These are phyloP conservation scores for Giardia duodenalis DNA, from an alignment of 208 protist species.

Conservation along the genomic window DNA sequence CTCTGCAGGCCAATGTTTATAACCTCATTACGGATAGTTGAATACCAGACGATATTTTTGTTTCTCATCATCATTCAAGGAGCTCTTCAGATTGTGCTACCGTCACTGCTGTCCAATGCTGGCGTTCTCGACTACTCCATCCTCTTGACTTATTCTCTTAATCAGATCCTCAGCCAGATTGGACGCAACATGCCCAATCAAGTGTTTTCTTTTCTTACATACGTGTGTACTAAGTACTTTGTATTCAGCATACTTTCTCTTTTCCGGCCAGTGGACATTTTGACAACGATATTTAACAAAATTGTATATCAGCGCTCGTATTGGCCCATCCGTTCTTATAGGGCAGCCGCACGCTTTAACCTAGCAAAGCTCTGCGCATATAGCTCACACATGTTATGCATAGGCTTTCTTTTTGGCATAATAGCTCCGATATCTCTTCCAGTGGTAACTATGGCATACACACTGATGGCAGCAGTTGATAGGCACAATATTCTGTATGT, in stretches of 20 bases:
- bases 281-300: neutral
- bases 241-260: neutral
- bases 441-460: neutral
- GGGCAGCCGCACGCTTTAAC: neutral
- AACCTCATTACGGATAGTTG: neutral
- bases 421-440: slow-evolving; percentile 11
- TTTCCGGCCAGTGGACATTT: neutral
- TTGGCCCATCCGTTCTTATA: neutral
- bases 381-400: slow-evolving; percentile 2
- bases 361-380: neutral
- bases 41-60: neutral
- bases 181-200: neutral
- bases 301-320: neutral
- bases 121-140: neutral
- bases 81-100: neutral
- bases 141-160: neutral
- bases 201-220: slow-evolving; percentile 8
- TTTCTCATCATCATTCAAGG: slow-evolving; percentile 9
- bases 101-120: neutral
- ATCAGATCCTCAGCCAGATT: slow-evolving; percentile 19
- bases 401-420: slow-evolving; percentile 9
- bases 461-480: neutral
- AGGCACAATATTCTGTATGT: slow-evolving; percentile 14
- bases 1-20: neutral
- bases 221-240: slow-evolving; percentile 22